Evolutionary conservation across 2,329 filamentous ascomycete species (phyloP).

Genomic region (Cladophialophora psammophila): DNA sequence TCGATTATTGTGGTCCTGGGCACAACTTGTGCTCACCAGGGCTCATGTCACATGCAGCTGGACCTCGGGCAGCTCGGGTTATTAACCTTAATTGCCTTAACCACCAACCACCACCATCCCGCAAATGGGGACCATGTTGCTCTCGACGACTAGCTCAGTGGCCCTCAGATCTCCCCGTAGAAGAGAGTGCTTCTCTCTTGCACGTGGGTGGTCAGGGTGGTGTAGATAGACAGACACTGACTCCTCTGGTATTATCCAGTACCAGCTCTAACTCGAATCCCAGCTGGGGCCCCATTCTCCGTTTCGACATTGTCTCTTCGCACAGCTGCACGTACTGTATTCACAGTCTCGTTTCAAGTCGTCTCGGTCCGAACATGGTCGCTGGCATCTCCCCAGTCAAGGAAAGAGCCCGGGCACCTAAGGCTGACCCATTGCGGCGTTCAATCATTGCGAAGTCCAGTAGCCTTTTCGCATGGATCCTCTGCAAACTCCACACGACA

Average conservation of each 20-base stretch:
- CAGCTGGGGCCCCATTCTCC: background rate
- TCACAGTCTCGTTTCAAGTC: background rate
- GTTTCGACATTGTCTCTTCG: background rate
- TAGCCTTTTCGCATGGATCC: slow-evolving; percentile 48
- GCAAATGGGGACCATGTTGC: background rate
- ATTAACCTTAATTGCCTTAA: background rate
- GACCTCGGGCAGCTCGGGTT: background rate
- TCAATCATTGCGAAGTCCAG: slow-evolving; percentile 22
- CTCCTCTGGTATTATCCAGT: background rate
- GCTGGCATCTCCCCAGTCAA: background rate
- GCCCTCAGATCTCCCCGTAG: background rate
- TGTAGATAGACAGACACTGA: background rate
- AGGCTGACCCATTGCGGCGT: background rate
- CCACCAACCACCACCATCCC: background rate
- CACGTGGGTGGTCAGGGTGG: no score
- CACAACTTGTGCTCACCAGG: background rate
- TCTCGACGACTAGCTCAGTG: background rate
- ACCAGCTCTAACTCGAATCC: background rate
- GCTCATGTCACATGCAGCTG: background rate
- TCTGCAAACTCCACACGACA: slow-evolving; percentile 53
- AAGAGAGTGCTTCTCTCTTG: background rate
- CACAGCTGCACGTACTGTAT: background rate
- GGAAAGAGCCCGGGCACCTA: background rate
- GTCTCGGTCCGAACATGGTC: background rate
- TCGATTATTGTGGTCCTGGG: slow-evolving; percentile 2